Evolutionary conservation across 805 yeast species (phyloP), one percentile per base, ranked within the genome.

Genomic region (Yamadazyma paraphyllophila): DNA sequence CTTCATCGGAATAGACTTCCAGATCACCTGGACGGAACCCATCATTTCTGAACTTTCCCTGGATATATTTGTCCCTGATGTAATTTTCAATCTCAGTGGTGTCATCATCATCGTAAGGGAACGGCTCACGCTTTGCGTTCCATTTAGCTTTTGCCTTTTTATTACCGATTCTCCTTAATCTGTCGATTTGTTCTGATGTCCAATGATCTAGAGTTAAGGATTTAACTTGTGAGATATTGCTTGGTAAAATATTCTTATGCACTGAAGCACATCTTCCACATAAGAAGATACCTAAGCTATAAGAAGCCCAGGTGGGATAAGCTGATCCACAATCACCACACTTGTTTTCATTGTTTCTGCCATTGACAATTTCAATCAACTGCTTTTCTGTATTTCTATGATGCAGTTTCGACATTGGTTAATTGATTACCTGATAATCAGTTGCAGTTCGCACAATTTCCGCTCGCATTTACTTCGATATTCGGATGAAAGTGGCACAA

Each of bases 261-360:
- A 82, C 74, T 3, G 88, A 80, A 7, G 95, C 92, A 73, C 96
- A 88, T 52, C 94, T 70, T 12, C 94, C 94, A 68, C 96, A 88
- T 13, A 88, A 68, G 48, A 88, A 82, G 4, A 87, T 66, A 24
- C 95, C 96, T 36, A 87, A 49, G 49, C 61, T 69, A 46, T 57
- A 63, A 32, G 73, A 67, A 2, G 75, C 76, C 75, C 75, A 71
- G 54, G 85, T 87, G 7, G 96, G 94, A 61, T 76, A 82, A 3
- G 77, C 59, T 4, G 80, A 67, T 2, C 79, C 78, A 66, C 96
- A 88, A 60, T 88, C 96, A 31, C 90, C 95, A 63, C 96, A 88
- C 59, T 73, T 78, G 62, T 85, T 86, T 39, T 70, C 67, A 59
- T 87, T 88, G 13, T 65, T 80, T 10, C 78, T 68, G 36, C 69